Percentiles rank a stretch among this genome's conserved stretches.
These are phyloP conservation scores for Beauveria scarabaeidicola DNA, from an alignment of 2,329 filamentous ascomycete genomes.

Conservation along the genomic window DNA sequence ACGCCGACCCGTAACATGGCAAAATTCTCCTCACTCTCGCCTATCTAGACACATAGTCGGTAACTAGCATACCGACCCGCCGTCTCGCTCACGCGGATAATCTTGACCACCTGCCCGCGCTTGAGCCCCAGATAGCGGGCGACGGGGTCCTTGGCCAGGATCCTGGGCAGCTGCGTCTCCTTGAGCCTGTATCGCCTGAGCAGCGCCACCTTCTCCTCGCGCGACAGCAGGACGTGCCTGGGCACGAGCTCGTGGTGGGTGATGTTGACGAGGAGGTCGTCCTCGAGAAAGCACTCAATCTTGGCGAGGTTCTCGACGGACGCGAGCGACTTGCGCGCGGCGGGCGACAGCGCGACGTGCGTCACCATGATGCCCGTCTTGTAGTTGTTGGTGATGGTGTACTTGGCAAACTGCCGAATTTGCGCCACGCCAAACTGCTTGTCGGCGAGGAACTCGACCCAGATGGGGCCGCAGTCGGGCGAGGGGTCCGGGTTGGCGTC, in stretches of 20 bases:
- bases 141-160: constrained; percentile 85
- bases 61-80: constrained; percentile 96
- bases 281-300: constrained; percentile 92
- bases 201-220: constrained; percentile 79
- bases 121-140: constrained; percentile 85
- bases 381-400: constrained; percentile 71
- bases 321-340: constrained; percentile 78
- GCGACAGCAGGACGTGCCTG: constrained; percentile 81
- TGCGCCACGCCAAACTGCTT: constrained; percentile 80
- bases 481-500: constrained; percentile 59
- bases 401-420: constrained; percentile 80
- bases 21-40: constrained; percentile 13
- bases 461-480: constrained; percentile 77
- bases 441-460: constrained; percentile 84
- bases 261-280: constrained; percentile 95
- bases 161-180: constrained; percentile 92
- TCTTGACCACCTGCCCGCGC: constrained; percentile 94
- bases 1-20: constrained; percentile 10
- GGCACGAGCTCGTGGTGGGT: constrained; percentile 96
- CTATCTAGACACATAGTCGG: constrained; percentile 51
- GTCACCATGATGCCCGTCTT: constrained; percentile 89
- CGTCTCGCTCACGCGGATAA: constrained; percentile 91
- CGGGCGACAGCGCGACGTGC: constrained; percentile 70
- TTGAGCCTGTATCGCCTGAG: constrained; percentile 88
- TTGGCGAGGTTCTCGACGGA: constrained; percentile 66